A percentile compares a stretch with the other conserved stretches of the same genome.
Evolutionary conservation across 257 asterid species (phyloP).

Genomic region (Mitragyna speciosa): DNA sequence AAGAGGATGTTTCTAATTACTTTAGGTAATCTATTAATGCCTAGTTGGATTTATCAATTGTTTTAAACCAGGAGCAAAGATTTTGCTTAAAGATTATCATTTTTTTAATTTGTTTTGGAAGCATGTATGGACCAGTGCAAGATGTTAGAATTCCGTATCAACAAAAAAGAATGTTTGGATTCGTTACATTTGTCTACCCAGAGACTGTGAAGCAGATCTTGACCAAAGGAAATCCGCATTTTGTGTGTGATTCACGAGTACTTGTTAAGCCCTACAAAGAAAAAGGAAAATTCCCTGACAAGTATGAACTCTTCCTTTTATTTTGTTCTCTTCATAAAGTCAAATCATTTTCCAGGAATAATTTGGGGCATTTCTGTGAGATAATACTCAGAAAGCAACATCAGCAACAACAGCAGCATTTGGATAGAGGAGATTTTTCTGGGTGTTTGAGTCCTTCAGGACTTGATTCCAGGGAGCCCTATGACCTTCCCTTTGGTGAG

Average conservation of each 20-base stretch:
- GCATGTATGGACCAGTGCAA: slow-evolving; percentile 69
- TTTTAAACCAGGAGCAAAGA: not conserved
- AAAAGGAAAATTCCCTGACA: slow-evolving; percentile 66
- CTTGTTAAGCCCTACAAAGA: slow-evolving; percentile 74
- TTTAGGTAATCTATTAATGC: slow-evolving; percentile 50
- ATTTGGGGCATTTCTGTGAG: slow-evolving; percentile 10
- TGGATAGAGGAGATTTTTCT: slow-evolving; percentile 66
- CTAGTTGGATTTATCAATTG: not conserved
- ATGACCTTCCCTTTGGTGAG: slow-evolving; percentile 74
- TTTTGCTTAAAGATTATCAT: not conserved
- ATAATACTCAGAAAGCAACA: slow-evolving; percentile 58
- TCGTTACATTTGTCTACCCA: slow-evolving; percentile 66
- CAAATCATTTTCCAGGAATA: not conserved
- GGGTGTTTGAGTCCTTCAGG: slow-evolving; percentile 70
- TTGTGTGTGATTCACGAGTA: slow-evolving; percentile 56
- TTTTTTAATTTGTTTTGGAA: slow-evolving; percentile 29
- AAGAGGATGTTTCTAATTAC: slow-evolving; percentile 86
- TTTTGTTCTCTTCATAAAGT: not conserved
- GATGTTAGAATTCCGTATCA: slow-evolving; percentile 73
- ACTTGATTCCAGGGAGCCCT: slow-evolving; percentile 63
- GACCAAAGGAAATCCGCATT: slow-evolving; percentile 72
- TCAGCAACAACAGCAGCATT: slow-evolving; percentile 47
- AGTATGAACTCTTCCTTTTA: slow-evolving; percentile 31
- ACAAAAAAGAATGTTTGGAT: slow-evolving; percentile 88
- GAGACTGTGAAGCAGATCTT: slow-evolving; percentile 61